These are phyloP conservation scores for Colletotrichum siamense DNA, from an alignment of 2,329 filamentous ascomycete genomes.

Conservation along the genomic window DNA sequence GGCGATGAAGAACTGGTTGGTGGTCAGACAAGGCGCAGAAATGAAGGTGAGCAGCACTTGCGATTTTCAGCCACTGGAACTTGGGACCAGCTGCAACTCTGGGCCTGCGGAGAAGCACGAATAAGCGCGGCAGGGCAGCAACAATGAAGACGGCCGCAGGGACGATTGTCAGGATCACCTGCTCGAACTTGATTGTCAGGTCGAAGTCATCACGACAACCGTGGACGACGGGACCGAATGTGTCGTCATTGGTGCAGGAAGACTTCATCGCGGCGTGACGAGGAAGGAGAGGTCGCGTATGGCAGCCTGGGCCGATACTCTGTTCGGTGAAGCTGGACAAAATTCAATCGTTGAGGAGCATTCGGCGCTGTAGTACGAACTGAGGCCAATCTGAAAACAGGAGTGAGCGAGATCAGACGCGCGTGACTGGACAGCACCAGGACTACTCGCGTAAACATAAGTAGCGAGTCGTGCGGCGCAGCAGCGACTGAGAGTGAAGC, in stretches of 20 bases:
- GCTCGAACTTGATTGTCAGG: conserved; percentile 56
- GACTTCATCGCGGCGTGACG: not conserved
- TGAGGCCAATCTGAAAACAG: not conserved
- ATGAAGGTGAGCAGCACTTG: not conserved
- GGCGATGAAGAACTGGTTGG: not conserved
- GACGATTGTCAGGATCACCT: conserved; percentile 49
- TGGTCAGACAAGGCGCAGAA: not conserved
- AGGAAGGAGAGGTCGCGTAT: not conserved
- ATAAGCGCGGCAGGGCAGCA: conserved; percentile 35
- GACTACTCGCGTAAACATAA: not conserved
- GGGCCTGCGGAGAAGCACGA: conserved; percentile 34
- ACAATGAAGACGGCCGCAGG: conserved; percentile 45
- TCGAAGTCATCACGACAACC: conserved; percentile 56
- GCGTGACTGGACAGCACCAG: not conserved
- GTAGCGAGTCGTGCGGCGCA: not conserved
- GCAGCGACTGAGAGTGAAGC: not conserved
- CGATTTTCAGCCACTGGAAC: conserved; percentile 31
- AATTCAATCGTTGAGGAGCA: not conserved
- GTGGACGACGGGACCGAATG: conserved; percentile 48
- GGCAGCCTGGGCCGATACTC: not conserved
- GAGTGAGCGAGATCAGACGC: not conserved
- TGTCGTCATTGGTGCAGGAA: conserved; percentile 34
- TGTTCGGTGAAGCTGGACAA: not conserved
- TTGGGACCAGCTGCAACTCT: conserved; percentile 37
- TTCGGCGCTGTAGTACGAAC: not conserved